Conservation (phyloP, 805 yeast species). For the Candida maesae region DNA sequence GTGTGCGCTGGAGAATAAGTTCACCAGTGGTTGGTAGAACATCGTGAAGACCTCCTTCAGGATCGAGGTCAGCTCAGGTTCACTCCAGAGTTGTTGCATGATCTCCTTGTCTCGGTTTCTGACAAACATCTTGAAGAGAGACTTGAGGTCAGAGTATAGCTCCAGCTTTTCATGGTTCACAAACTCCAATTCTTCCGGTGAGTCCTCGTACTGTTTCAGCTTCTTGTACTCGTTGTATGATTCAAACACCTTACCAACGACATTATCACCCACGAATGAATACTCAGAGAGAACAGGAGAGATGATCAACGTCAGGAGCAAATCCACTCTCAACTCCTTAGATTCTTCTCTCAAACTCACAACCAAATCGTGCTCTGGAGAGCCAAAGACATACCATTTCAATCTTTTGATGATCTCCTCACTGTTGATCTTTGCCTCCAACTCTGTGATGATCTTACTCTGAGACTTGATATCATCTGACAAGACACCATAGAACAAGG, state of each 20-base stretch:
- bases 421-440: slow-evolving; percentile 37
- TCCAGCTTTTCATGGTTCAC: slow-evolving; percentile 23
- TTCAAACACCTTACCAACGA: slow-evolving; percentile 22
- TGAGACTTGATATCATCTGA: slow-evolving; percentile 72
- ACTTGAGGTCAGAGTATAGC: slow-evolving; percentile 51
- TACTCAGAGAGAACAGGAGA: slow-evolving; percentile 22
- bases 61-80: slow-evolving; percentile 73
- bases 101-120: slow-evolving; percentile 74
- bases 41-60: slow-evolving; percentile 69
- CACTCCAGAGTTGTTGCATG: slow-evolving; percentile 77
- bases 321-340: slow-evolving; percentile 17
- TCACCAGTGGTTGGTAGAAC: slow-evolving; percentile 71
- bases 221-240: slow-evolving; percentile 26
- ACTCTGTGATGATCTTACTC: slow-evolving; percentile 45
- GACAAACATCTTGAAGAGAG: slow-evolving; percentile 57
- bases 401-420: slow-evolving; percentile 28
- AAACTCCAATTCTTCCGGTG: slow-evolving; percentile 19
- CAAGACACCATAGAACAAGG: slow-evolving; percentile 65
- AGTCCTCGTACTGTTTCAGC: slow-evolving; percentile 22
- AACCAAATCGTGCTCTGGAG: slow-evolving; percentile 30
- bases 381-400: slow-evolving; percentile 31
- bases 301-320: slow-evolving; percentile 21
- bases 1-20: slow-evolving; percentile 61
- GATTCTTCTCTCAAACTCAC: slow-evolving; percentile 26
- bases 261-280: slow-evolving; percentile 13